phyloP scores from a whole-genome alignment of 768 basidiomycete genomes.

The Steccherinum ochraceum region DNA sequence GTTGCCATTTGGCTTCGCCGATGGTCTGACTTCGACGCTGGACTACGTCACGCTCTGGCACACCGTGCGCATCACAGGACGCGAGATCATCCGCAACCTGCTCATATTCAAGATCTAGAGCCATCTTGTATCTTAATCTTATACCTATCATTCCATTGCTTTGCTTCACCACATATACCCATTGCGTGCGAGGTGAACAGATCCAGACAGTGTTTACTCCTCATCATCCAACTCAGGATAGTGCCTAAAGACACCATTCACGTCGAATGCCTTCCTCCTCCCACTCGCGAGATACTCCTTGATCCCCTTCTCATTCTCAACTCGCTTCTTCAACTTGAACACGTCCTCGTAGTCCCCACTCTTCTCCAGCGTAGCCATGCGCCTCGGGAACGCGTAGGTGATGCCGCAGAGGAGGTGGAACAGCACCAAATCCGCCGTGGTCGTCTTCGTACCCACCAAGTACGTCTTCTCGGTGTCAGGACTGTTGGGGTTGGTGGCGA shows the following conservation, averaged over 20 bases:
- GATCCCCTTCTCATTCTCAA: conserved; percentile 25
- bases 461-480: conserved; percentile 12
- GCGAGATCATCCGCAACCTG: conserved; percentile 81
- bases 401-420: conserved; percentile 30
- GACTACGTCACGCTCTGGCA: conserved; percentile 79
- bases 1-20: conserved; percentile 91
- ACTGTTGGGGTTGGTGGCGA: conserved; percentile 20
- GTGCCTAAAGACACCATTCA: conserved; percentile 28
- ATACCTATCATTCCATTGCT: too few species aligned
- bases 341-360: conserved; percentile 23
- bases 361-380: conserved; percentile 18
- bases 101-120: conserved; percentile 79
- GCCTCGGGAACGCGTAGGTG: conserved; percentile 31
- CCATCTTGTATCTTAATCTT: not conserved
- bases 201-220: conserved; percentile 18
- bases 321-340: conserved; percentile 26
- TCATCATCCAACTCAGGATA: conserved; percentile 34
- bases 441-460: conserved; percentile 26
- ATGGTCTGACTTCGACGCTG: conserved; percentile 81
- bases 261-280: conserved; percentile 22
- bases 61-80: conserved; percentile 68
- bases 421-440: conserved; percentile 36
- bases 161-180: too few species aligned
- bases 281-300: conserved; percentile 29
- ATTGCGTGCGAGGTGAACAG: too few species aligned